phyloP scores from a whole-genome alignment of 2,329 filamentous ascomycete genomes.

The Cercospora citrullina region DNA sequence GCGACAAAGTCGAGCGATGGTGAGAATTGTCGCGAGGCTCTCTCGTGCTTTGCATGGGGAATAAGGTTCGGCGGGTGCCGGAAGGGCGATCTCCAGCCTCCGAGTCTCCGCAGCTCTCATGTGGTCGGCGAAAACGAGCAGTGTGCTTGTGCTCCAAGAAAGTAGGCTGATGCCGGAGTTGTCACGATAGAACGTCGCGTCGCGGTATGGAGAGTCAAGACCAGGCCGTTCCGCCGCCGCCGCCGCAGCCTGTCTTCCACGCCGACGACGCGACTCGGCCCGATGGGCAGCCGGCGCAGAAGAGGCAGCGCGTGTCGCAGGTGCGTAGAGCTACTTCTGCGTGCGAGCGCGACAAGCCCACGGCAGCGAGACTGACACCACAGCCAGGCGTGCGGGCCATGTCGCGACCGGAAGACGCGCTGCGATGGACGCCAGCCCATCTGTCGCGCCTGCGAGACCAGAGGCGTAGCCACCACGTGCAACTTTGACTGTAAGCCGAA shows the following conservation, averaged over 20 bases:
- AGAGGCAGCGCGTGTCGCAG: slow-evolving; percentile 28
- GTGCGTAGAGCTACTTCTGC: not conserved
- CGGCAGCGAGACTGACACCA: not conserved
- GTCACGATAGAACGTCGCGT: not conserved
- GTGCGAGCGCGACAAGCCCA: not conserved
- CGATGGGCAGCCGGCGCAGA: slow-evolving; percentile 17
- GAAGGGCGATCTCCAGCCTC: not conserved
- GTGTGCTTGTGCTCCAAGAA: not conserved
- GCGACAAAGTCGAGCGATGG: not conserved
- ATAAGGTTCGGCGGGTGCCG: slow-evolving; percentile 1
- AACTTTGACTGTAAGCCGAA: slow-evolving; percentile 21
- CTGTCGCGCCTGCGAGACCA: slow-evolving; percentile 26
- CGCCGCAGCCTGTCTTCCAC: slow-evolving; percentile 5
- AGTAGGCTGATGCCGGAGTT: not conserved
- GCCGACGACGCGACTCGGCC: not conserved
- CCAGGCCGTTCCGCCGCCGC: slow-evolving; percentile 1
- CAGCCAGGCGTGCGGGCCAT: slow-evolving; percentile 25
- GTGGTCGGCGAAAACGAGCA: not conserved
- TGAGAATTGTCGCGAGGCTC: not conserved
- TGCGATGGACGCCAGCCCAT: slow-evolving; percentile 30
- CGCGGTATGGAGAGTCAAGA: slow-evolving; percentile 3
- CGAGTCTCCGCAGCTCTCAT: not conserved
- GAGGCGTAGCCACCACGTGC: slow-evolving; percentile 25
- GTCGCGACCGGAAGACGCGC: slow-evolving; percentile 32
- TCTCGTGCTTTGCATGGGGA: not conserved